A percentile compares a stretch with the other conserved stretches of the same genome.
phyloP scores from a whole-genome alignment of 2,329 filamentous ascomycete species.

The Pestalotiopsis sp. region DNA sequence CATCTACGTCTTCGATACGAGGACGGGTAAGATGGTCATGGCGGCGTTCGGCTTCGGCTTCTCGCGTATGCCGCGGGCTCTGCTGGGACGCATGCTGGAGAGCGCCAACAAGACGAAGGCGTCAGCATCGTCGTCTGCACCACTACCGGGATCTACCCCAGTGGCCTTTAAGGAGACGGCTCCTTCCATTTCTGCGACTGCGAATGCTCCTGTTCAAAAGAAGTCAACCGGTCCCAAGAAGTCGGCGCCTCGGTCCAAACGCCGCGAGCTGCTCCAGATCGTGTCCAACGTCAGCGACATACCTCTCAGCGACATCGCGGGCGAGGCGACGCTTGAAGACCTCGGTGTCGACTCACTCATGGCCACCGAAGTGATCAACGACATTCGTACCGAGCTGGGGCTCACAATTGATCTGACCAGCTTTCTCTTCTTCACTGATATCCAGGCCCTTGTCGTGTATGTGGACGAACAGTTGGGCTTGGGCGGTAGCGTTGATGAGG shows the following conservation, averaged over 20 bases:
- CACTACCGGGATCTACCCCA: background rate
- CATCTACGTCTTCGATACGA: conserved; percentile 21
- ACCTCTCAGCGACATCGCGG: conserved; percentile 17
- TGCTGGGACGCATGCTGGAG: conserved; percentile 18
- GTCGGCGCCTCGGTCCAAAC: no score
- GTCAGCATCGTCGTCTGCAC: no score
- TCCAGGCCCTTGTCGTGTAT: conserved; percentile 16
- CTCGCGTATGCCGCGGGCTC: conserved; percentile 14
- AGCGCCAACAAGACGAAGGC: conserved; percentile 15
- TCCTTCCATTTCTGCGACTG: background rate
- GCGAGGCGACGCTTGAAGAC: conserved; percentile 13
- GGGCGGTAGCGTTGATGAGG: background rate
- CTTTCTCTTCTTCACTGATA: conserved; percentile 18
- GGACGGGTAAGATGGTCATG: conserved; percentile 22
- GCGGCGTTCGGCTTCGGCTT: conserved; percentile 18
- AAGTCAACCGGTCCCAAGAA: no score
- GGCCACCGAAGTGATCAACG: conserved; percentile 20
- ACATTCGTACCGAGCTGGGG: conserved; percentile 17
- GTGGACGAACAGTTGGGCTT: conserved; percentile 16
- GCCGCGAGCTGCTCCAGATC: conserved; percentile 16
- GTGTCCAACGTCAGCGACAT: conserved; percentile 22
- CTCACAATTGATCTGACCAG: conserved; percentile 19
- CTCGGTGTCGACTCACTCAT: conserved; percentile 24
- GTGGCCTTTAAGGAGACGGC: background rate
- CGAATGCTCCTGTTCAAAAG: conserved; percentile 1